phyloP scores from a whole-genome alignment of 225 moss, liverwort and hornwort genomes.

The Physcomitrium patens region DNA sequence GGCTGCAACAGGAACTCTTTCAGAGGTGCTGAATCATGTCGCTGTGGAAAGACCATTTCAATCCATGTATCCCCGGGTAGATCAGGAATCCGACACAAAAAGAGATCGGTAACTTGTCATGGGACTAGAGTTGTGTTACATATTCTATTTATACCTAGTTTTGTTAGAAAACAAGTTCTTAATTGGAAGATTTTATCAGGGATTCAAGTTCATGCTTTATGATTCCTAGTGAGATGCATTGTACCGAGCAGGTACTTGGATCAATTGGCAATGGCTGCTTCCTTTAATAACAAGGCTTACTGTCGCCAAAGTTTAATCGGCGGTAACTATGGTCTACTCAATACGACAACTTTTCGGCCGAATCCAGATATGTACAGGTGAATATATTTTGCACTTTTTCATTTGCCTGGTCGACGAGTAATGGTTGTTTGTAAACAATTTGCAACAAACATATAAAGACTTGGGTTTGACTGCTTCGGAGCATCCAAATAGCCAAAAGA shows the following conservation, averaged over 20 bases:
- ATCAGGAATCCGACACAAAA: not conserved
- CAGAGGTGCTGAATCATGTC: not conserved
- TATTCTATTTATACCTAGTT: no score
- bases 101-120: not conserved
- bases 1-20: not conserved
- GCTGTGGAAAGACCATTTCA: not conserved
- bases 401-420: not conserved
- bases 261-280: slow-evolving; percentile 73
- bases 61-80: not conserved
- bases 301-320: slow-evolving; percentile 75
- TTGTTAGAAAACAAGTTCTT: not conserved
- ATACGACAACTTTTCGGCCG: slow-evolving; percentile 54
- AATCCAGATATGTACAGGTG: slow-evolving; percentile 81
- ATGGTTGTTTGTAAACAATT: not conserved
- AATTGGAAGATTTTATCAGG: not conserved
- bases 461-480: not conserved
- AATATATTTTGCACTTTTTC: not conserved
- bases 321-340: slow-evolving; percentile 72
- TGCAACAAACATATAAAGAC: not conserved
- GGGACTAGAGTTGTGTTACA: not conserved
- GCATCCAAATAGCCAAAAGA: not conserved
- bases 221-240: not conserved
- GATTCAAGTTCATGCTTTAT: not conserved
- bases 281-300: slow-evolving; percentile 63
- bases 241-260: slow-evolving; percentile 65